Evolutionary conservation across 2,329 filamentous ascomycete genomes (phyloP), one percentile per base, ranked within the genome.

Genomic region (Colletotrichum kahawae): DNA sequence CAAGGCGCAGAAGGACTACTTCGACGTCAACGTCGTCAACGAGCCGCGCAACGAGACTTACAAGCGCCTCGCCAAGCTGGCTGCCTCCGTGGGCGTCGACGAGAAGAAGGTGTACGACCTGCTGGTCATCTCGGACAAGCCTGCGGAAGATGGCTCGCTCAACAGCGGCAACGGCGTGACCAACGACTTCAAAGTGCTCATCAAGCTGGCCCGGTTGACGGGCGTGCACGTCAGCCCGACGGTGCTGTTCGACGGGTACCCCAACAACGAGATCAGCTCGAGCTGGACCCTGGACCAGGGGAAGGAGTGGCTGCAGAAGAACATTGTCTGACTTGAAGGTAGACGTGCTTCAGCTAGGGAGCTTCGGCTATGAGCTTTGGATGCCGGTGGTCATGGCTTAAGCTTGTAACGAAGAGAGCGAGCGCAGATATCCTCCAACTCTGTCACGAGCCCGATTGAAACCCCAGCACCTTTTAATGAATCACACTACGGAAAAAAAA

Each of bases 191-290:
- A 98, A 98, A 88, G 84, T 95, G 64, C 87, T 96, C 80, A 92
- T 96, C 76, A 97, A 96, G 90, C 93, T 93, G 83, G 90, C 95
- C 80, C 88, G 96, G 57, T 85, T 97, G 78, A 90, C 94, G 10
- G 94, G 96, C 14, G 92, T 98, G 57, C 96, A 98, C 86, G 95
- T 98, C 54, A 96, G 95, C 56, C 96, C 96, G 2, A 98, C 96
- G 0, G 95, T 96, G 24, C 88, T 98, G 65, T 96, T 97, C 83
- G 92, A 98, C 84, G 95, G 96, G 0, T 91, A 97, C 29, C 93
- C 97, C 65, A 94, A 94, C 81, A 92, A 91, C 77, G 92, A 93
- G 66, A 94, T 98, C 78, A 93, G 92, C 77, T 96, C 94, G 73
- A 90, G 92, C 29, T 98, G 95, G 91, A 93, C 90, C 1, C 88